These are phyloP conservation scores for Ampelomyces quisqualis DNA, from an alignment of 2,329 filamentous ascomycete genomes.

Conservation along the genomic window DNA sequence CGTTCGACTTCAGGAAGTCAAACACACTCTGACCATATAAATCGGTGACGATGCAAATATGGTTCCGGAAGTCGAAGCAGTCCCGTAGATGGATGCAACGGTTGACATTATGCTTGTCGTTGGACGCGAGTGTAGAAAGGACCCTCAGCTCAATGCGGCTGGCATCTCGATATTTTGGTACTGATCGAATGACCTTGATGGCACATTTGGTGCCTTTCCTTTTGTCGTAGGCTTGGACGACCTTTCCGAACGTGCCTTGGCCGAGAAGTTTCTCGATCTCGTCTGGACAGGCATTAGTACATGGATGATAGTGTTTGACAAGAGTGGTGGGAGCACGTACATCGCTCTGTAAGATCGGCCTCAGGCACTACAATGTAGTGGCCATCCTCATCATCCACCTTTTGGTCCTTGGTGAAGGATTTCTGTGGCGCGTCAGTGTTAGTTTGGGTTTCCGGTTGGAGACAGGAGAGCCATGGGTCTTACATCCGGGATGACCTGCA, in stretches of 20 bases:
- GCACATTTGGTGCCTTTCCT: conserved; percentile 78
- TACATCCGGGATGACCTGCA: conserved; percentile 62
- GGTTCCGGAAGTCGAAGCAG: conserved; percentile 94
- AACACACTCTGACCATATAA: conserved; percentile 93
- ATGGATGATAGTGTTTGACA: not conserved
- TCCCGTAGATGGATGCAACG: conserved; percentile 95
- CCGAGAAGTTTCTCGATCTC: conserved; percentile 86
- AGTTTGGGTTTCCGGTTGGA: too few species aligned
- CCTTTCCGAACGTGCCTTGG: conserved; percentile 97
- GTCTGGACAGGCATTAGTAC: conserved; percentile 56
- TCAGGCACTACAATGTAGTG: conserved; percentile 94
- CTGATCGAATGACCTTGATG: conserved; percentile 96
- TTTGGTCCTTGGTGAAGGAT: conserved; percentile 57
- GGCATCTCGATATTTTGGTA: conserved; percentile 97
- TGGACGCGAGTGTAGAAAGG: conserved; percentile 84
- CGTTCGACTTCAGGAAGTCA: conserved; percentile 94
- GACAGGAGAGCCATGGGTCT: conserved; percentile 30
- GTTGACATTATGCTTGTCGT: conserved; percentile 89
- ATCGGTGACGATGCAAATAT: conserved; percentile 84
- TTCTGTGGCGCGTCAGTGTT: conserved; percentile 43
- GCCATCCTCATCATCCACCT: conserved; percentile 93
- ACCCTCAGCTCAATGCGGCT: conserved; percentile 93
- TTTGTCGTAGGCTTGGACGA: conserved; percentile 86
- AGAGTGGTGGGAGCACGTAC: conserved; percentile 56
- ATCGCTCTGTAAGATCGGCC: conserved; percentile 81